These are phyloP conservation scores for Flaveria trinervia DNA, from an alignment of 129 eudicot species.

Conservation along the genomic window DNA sequence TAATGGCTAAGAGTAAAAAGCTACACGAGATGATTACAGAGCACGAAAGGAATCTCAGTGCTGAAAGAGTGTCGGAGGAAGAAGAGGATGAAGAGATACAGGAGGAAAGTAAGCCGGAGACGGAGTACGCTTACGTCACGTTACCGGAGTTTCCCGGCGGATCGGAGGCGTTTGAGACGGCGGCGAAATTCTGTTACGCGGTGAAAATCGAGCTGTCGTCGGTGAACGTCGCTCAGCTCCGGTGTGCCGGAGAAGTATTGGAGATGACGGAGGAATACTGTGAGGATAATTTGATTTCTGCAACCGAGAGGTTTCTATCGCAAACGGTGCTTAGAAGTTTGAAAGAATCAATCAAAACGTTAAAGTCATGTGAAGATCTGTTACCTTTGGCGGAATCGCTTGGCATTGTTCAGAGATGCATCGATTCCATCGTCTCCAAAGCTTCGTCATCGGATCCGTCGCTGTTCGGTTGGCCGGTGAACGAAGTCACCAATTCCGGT, in stretches of 20 bases:
- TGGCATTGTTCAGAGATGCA: constrained; percentile 82
- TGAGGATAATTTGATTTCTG: constrained; percentile 71
- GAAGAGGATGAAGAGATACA: constrained; percentile 30
- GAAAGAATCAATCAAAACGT: constrained; percentile 56
- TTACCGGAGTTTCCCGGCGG: constrained; percentile 93
- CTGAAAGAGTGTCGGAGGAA: constrained; percentile 24
- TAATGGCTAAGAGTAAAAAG: constrained; percentile 79
- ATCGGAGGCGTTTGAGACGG: constrained; percentile 77
- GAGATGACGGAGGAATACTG: constrained; percentile 82
- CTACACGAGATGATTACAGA: constrained; percentile 76
- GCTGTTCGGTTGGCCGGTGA: constrained; percentile 93
- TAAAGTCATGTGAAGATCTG: constrained; percentile 59
- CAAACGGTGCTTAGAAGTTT: constrained; percentile 57
- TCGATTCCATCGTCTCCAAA: constrained; percentile 57
- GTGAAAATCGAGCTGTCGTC: constrained; percentile 75
- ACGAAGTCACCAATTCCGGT: constrained; percentile 29
- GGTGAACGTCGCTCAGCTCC: constrained; percentile 69
- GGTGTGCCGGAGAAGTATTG: constrained; percentile 80
- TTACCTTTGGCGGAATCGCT: constrained; percentile 71
- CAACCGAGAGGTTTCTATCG: constrained; percentile 65
- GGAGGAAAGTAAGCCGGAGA: constrained; percentile 28
- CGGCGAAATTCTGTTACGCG: constrained; percentile 93
- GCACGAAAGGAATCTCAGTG: constrained; percentile 52
- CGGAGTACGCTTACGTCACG: constrained; percentile 42
- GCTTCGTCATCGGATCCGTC: constrained; percentile 76